Evolutionary conservation across 768 basidiomycete genomes (phyloP).

Genomic region (Guyanaporus albipodus): DNA sequence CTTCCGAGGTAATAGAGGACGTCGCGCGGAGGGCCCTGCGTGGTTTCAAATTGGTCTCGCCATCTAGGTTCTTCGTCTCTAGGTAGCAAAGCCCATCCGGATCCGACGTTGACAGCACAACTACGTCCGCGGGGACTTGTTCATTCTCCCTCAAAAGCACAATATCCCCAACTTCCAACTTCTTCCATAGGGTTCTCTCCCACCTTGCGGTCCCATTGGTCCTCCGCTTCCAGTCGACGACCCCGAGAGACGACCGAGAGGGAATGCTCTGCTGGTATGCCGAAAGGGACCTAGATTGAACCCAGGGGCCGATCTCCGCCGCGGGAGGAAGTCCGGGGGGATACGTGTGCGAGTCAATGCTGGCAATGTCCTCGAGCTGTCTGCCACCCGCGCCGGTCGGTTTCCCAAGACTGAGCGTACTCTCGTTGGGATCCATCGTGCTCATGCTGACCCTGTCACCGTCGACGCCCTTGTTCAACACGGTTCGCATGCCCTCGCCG

Average conservation of each 20-base stretch:
- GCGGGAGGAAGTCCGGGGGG: slow-evolving; percentile 42
- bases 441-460: slow-evolving; percentile 38
- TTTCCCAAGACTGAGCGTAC: slow-evolving; percentile 38
- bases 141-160: slow-evolving; percentile 90
- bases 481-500: slow-evolving; percentile 57
- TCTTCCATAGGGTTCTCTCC: slow-evolving; percentile 98
- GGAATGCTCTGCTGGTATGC: slow-evolving; percentile 54
- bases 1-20: slow-evolving; percentile 71
- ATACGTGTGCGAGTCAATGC: slow-evolving; percentile 62
- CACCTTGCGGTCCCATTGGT: slow-evolving; percentile 72
- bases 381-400: slow-evolving; percentile 43
- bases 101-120: slow-evolving; percentile 90
- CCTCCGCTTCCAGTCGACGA: slow-evolving; percentile 76
- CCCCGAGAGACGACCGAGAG: slow-evolving; percentile 58
- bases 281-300: slow-evolving; percentile 37
- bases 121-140: slow-evolving; percentile 93
- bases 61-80: slow-evolving; percentile 97
- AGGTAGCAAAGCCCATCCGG: slow-evolving; percentile 90
- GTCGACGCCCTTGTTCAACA: slow-evolving; percentile 46
- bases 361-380: slow-evolving; percentile 63
- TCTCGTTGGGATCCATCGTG: slow-evolving; percentile 42
- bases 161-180: slow-evolving; percentile 95
- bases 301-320: slow-evolving; percentile 35
- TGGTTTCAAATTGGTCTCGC: slow-evolving; percentile 95
- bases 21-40: slow-evolving; percentile 77